Base-by-base conservation (phyloP, 306 rosid species). In the Dryas octopetala region DNA sequence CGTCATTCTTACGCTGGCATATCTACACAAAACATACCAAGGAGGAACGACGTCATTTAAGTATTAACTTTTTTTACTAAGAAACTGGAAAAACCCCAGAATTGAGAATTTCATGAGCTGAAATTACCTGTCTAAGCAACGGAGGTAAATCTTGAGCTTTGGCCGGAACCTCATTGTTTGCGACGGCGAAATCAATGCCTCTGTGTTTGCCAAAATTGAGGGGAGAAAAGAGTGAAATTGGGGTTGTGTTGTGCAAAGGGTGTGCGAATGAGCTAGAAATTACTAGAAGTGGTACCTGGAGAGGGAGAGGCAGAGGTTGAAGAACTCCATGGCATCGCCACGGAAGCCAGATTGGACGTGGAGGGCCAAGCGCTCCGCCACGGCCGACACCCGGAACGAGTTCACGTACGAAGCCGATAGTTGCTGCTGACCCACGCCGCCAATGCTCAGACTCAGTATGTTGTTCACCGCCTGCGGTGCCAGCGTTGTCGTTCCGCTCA, bases 151-250 rank as follows among this genome's bases (percentile, higher is more conserved):
- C 84, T 32, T 59, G 77, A 66, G 74, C 85, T 55, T 70, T 78
- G 47, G 23, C 0, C 3, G 90, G 93, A 74, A 73, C 66, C 75
- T 84, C 86, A 7, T 90, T 81, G 75, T 87, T 86, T 46, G 88
- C 84, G 70, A 95, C 82, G 38, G 97, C 88, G 85, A 76, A 81
- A 81, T 95, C 98, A 60, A 95, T 87, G 74, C 91, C 86, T 76
- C 98, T 95, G 91, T 66, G 72, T 47, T 62, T 73, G 65, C 74
- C 82, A 81, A 84, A 72, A 71, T 32, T 44, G 3, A 40, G 38
- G 3, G 12, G 5, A 32, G 38, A 32, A 32, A 32, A 32, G 38
- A 32, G 38, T 32, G 38, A 32, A 32, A 32, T 32, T 32, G 38
- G 3, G 38, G 38, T 32, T 32, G 38, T 32, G 38, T 32, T 32